Base-by-base conservation (phyloP, 305 asterid species). In the Plantago rigida region DNA sequence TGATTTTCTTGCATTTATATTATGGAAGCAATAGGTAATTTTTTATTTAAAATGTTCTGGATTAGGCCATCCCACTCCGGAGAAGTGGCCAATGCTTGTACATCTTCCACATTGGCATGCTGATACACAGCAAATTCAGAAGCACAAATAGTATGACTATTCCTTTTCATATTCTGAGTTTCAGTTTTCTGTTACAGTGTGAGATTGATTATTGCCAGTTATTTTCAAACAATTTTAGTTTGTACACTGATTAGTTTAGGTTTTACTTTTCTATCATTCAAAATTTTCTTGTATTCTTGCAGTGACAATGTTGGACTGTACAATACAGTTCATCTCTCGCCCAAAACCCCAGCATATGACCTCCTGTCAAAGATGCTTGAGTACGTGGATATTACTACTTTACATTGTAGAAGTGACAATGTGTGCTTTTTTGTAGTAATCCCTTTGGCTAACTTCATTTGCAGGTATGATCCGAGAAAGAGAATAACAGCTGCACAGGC, bases 341-440 rank as follows among this genome's bases (percentile, higher is more conserved):
- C 87, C 15, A 89, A 92, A 83, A 81, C 71, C 76, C 96, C 99
- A 69, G 89, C 95, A 64, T 92, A 75, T 70, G 97, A 89, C 72
- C 99, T 92, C 75, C 89, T 92, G 69, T 85, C 96, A 13, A 86
- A 79, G 87, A 92, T 92, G 99, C 97, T 92, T 3, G 99, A 92
- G 99, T 92, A 92, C 53, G 97, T 75, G 56, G 5, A 17, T 17
- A 17, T 61, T 69, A 11, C 47, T 54, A 64, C 75, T 34, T 34
- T 34, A 4, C 41, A 34, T 34, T 34, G 7, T 34, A 34, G 39
- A 52, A 52, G 3, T 52, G 41, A 17, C 31, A 34, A 34, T 34
- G 41, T 17, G 5, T 34, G 41, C 41, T 0, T 34, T 4, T 34
- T 52, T 52, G 13, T 52, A 34, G 31, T 24, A 52, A 52, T 52